Conservation (phyloP, 495 filamentous ascomycete genomes). For the Trichoderma orchidacearum region DNA sequence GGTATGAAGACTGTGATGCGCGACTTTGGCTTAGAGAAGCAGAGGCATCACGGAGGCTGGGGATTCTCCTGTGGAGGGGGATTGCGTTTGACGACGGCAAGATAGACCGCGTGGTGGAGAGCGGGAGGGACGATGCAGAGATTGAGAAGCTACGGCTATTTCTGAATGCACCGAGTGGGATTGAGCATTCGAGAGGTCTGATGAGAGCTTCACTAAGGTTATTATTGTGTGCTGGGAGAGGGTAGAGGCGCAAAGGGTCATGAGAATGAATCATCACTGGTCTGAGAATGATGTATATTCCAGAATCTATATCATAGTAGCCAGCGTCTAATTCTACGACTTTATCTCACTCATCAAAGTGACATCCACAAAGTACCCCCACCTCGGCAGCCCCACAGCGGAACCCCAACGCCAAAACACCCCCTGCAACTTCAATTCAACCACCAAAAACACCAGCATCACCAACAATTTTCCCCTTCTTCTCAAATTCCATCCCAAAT, state of each 20-base stretch:
- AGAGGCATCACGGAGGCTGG: constrained; percentile 29
- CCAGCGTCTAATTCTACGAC: too few species aligned
- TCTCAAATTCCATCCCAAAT: not conserved
- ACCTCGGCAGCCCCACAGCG: not conserved
- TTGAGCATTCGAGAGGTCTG: too few species aligned
- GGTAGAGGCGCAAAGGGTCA: too few species aligned
- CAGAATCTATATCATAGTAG: too few species aligned
- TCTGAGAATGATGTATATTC: too few species aligned
- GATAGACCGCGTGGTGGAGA: constrained; percentile 37
- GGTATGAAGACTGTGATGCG: not conserved
- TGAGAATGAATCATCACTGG: too few species aligned
- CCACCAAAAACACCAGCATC: not conserved
- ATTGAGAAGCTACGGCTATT: constrained; percentile 28
- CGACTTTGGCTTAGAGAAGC: constrained; percentile 13
- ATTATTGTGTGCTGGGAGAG: too few species aligned
- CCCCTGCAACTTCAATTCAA: not conserved
- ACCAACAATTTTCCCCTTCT: not conserved
- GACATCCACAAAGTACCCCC: not conserved
- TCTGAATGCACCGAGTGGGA: constrained; percentile 4
- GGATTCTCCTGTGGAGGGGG: constrained; percentile 44
- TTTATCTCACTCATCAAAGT: not conserved
- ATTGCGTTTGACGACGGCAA: constrained; percentile 44
- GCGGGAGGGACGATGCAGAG: constrained; percentile 30
- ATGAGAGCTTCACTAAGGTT: too few species aligned
- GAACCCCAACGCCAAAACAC: not conserved